Evolutionary conservation across 164 flowering plant genomes (phyloP), one percentile per base, ranked within the genome.

Genomic region (Taxillus chinensis): DNA sequence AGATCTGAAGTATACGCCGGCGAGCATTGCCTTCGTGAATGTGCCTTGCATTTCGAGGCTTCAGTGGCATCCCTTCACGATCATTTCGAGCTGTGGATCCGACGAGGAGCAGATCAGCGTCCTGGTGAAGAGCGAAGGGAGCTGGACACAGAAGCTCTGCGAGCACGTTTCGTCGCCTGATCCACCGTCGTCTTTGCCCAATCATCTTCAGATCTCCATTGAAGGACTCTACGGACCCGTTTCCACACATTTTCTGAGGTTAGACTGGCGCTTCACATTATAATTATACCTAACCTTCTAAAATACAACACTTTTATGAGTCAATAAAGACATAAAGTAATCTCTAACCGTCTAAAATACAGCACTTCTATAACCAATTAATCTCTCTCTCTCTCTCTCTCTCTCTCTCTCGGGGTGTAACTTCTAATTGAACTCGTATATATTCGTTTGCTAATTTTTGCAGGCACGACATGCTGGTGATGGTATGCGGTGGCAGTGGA

Each of bases 401-500:
- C 27, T 2, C 27, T 43, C 10, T 43, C 10, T 43, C 13, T 48
- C 50, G 50, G 51, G 10, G 10, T 11, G 4, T 48, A 3, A 27
- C 27, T 27, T 11, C 13, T 48, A 3, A n/a, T n/a, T n/a, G n/a
- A n/a, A n/a, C n/a, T n/a, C n/a, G n/a, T n/a, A n/a, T n/a, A n/a
- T n/a, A n/a, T n/a, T n/a, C n/a, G n/a, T n/a, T n/a, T n/a, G n/a
- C n/a, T n/a, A n/a, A 7, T 4, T 48, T 48, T 41, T 45, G 43
- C 69, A 73, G 76, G 68, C 64, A 66, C 40, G 76, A 70, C 7
- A 63, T 3, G 60, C 68, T 73, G 3, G 73, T 70, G 52, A 66
- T 73, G 76, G 55, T 73, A 55, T 69, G 76, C 11, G 76, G 76
- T 63, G 76, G 76, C 37, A 73, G 76, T 27, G 76, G 76, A 39